phyloP scores from a whole-genome alignment of 148 eudicot species.

The Silene latifolia region DNA sequence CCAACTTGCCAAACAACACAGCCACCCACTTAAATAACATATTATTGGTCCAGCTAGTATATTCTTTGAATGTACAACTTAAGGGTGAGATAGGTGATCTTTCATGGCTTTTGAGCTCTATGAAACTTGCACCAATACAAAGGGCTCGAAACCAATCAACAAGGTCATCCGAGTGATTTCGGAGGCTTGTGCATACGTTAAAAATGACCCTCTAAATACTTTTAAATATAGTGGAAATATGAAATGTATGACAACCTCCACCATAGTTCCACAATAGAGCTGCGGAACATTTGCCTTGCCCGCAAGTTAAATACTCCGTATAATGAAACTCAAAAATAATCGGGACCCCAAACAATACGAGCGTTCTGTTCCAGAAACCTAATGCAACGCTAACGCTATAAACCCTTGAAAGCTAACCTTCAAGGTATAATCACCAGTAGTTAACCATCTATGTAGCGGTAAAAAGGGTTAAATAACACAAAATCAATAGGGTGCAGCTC shows the following conservation, averaged over 20 bases:
- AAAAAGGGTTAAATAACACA: neutral
- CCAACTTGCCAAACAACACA: conserved; percentile 2
- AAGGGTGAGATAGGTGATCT: neutral
- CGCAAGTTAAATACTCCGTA: too few species aligned
- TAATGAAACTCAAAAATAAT: too few species aligned
- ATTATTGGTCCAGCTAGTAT: conserved; percentile 9
- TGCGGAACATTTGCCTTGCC: too few species aligned
- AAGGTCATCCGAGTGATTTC: too few species aligned
- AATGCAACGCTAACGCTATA: neutral
- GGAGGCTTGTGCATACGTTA: neutral
- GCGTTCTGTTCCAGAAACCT: neutral
- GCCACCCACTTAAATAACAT: conserved; percentile 15
- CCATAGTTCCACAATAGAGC: neutral
- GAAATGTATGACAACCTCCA: neutral
- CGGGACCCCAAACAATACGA: neutral
- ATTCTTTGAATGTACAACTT: conserved; percentile 10
- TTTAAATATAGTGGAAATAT: too few species aligned
- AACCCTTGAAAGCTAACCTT: neutral
- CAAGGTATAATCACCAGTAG: neutral
- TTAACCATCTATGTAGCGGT: too few species aligned
- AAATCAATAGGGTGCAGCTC: neutral
- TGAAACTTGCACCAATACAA: neutral
- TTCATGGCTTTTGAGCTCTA: neutral
- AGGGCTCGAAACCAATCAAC: neutral
- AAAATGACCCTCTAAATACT: conserved; percentile 5